phyloP scores from a whole-genome alignment of 1,139 yeast species.

The Candida buenavistaensis region DNA sequence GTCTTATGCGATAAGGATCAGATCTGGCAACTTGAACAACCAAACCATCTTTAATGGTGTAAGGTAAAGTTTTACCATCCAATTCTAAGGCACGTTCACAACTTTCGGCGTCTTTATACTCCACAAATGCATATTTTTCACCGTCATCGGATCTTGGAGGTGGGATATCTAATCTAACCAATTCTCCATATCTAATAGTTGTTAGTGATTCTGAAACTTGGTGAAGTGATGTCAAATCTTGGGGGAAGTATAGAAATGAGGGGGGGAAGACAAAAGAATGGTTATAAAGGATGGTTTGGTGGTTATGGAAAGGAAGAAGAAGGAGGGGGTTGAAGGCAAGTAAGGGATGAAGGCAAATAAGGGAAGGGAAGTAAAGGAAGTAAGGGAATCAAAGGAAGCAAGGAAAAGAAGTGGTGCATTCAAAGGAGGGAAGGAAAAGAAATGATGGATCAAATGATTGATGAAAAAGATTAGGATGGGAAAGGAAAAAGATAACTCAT shows the following conservation, averaged over 20 bases:
- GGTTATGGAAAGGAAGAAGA: too few species aligned
- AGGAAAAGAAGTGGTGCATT: neutral
- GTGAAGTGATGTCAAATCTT: neutral
- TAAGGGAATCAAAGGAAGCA: conserved; percentile 4
- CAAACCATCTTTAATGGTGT: conserved; percentile 39
- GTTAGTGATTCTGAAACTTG: conserved; percentile 11
- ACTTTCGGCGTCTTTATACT: conserved; percentile 57
- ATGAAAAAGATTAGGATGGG: conserved; percentile 10
- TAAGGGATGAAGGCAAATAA: conserved; percentile 4
- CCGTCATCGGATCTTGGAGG: conserved; percentile 68
- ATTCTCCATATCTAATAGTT: conserved; percentile 52
- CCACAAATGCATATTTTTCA: conserved; percentile 73
- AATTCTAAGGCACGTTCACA: conserved; percentile 62
- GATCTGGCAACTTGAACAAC: conserved; percentile 62
- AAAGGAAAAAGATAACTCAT: too few species aligned
- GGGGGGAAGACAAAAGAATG: neutral
- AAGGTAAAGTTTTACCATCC: conserved; percentile 46
- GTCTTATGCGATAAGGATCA: conserved; percentile 47
- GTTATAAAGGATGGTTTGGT: too few species aligned
- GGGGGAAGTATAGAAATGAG: conserved; percentile 6
- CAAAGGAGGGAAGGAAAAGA: conserved; percentile 3
- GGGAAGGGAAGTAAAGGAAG: conserved; percentile 2
- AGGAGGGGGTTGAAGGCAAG: neutral
- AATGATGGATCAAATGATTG: conserved; percentile 9
- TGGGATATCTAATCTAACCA: conserved; percentile 68